Base-by-base conservation (phyloP, 2,329 filamentous ascomycete genomes). In the Fragosphaeria purpurea region DNA sequence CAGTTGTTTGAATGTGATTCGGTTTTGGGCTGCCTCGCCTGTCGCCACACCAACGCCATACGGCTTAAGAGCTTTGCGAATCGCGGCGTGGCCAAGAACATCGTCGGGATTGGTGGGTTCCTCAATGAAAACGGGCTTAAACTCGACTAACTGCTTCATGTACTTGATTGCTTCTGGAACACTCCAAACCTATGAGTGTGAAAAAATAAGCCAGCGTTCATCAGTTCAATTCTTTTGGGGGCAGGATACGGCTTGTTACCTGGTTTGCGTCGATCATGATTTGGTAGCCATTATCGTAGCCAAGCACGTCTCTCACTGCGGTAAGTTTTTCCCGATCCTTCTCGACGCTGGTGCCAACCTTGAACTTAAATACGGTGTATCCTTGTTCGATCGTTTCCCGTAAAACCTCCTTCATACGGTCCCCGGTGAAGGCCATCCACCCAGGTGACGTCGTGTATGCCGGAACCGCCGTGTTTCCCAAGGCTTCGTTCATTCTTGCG, bases 221-320 rank as follows among this genome's bases (percentile, higher is more conserved):
- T 22, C 22, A 22, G 22, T 22, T 22, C 22, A 22, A 22, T 22
- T 22, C 22, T 22, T 22, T 22, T 22, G 22, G 22, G 22, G 22
- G 22, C 22, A 22, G 22, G 22, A 22, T 22, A 22, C 22, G 22
- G 22, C 22, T 22, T 22, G 22, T 22, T 37, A 37, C 76, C 72
- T 95, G 88, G 69, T 95, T 95, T 47, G 88, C 88, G 69, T 95
- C 88, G 9, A 94, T 83, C 88, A 95, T 94, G 59, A 95, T 75
- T 47, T 90, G 77, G 65, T 90, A 90, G 52, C 84, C 88, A 63
- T 76, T 73, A 66, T 93, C 88, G 30, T 44, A 44, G 11, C 35
- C 35, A 37, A 37, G 35, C 35, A 37, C 35, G 35, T 37, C 45
- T 51, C 50, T 65, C 85, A 93, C 87, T 65, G 93, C 88, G 10